Evolutionary conservation across 169 alveolate genomes (phyloP), one percentile per base, ranked within the genome.

Genomic region (Plasmodium billcollinsi): DNA sequence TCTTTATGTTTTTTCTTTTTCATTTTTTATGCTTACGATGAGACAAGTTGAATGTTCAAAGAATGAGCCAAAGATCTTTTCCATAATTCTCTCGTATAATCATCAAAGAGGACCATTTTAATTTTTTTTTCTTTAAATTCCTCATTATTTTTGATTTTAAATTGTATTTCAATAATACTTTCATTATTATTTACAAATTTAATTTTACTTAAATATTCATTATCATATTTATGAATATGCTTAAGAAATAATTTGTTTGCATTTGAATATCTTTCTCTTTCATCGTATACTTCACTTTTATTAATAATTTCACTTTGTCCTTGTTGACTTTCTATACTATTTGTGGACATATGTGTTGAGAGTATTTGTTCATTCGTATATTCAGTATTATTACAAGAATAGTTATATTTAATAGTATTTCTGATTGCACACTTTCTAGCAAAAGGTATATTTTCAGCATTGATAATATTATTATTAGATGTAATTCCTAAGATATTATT

Each of bases 1-100:
- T 39, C 47, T 5, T 15, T 61, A 21, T 21, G 15, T 61, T 11
- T 12, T 14, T 61, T 47, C 18, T 9, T 9, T 20, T 61, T 0
- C 26, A 47, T 1, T 21, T 15, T 21, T 21, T 61, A 15, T 61
- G 33, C 70, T 11, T 61, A 85, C 92, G 92, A 85, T 39, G 92
- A 85, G 14, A 86, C 47, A 61, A 85, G 71, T 12, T 59, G 92
- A n/a, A 85, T 72, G 69, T 85, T 85, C 21, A 85, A 56, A 18
- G 75, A 70, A 20, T 20, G 63, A 6, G 92, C 92, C 29, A 85
- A 24, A 14, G 85, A 71, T 3, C 92, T 21, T 71, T 85, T 85
- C 92, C 92, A 85, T 0, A 85, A 86, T 47, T 85, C 92, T 52
- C 92, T 47, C 6, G 92, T 85, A 59, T 85, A 85, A 85, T 85